Percentiles rank a stretch among this genome's conserved stretches.
These are phyloP conservation scores for Botrytis elliptica DNA, from an alignment of 2,329 filamentous ascomycete genomes.

Conservation along the genomic window DNA sequence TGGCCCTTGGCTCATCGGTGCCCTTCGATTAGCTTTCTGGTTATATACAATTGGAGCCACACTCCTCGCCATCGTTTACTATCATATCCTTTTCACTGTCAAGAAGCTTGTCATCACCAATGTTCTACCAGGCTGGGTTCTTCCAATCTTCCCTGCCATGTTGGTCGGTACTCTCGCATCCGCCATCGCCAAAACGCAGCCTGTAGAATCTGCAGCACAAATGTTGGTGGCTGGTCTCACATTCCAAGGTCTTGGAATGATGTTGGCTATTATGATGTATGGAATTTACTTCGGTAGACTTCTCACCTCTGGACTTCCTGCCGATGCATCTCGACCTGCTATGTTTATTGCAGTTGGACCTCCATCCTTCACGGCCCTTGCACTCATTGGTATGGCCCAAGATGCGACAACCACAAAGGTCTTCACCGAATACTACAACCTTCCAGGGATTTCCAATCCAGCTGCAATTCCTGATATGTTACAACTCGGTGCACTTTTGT, in stretches of 20 bases:
- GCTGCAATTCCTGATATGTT: conserved; percentile 41
- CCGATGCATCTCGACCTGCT: conserved; percentile 62
- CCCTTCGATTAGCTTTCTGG: conserved; percentile 68
- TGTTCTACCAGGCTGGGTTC: conserved; percentile 73
- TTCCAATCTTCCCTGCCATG: conserved; percentile 75
- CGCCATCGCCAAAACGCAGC: conserved; percentile 61
- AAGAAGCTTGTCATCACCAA: conserved; percentile 52
- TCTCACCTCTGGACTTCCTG: conserved; percentile 59
- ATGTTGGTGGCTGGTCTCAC: conserved; percentile 66
- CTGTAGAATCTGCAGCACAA: conserved; percentile 53
- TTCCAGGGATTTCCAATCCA: conserved; percentile 42
- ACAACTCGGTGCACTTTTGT: conserved; percentile 42
- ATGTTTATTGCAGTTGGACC: conserved; percentile 78
- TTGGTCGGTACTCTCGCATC: conserved; percentile 68
- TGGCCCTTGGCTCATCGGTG: conserved; percentile 54
- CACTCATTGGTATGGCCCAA: conserved; percentile 66
- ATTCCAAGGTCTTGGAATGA: conserved; percentile 68
- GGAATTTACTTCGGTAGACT: conserved; percentile 68
- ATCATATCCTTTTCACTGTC: conserved; percentile 60
- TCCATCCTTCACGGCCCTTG: conserved; percentile 68
- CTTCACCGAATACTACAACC: conserved; percentile 32
- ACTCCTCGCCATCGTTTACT: conserved; percentile 61
- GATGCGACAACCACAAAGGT: conserved; percentile 42
- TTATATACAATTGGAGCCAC: conserved; percentile 62
- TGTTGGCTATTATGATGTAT: conserved; percentile 71